These are phyloP conservation scores for Moesziomyces globuligerus DNA, from an alignment of 1,284 basidiomycete genomes.

Conservation along the genomic window DNA sequence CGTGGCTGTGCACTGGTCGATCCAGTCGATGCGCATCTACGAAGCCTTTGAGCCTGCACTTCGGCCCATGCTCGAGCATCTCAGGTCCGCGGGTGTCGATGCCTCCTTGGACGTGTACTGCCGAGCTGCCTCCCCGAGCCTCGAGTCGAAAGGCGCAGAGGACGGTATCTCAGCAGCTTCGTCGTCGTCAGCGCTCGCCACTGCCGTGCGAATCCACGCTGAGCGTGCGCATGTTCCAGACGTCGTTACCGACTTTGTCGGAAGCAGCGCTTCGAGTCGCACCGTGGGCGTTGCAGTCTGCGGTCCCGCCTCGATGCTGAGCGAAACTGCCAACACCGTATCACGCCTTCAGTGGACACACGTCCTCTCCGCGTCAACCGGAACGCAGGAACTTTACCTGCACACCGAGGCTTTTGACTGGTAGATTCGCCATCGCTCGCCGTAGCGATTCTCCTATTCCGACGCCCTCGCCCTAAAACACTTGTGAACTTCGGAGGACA, in stretches of 20 bases:
- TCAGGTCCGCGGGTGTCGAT: conserved; percentile 15
- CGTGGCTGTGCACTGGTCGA: conserved; percentile 26
- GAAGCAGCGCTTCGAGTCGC: not conserved
- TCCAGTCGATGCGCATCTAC: conserved; percentile 11
- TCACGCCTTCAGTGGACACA: conserved; percentile 36
- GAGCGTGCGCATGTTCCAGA: conserved; percentile 15
- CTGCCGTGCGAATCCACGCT: conserved; percentile 8
- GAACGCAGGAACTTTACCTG: conserved; percentile 32
- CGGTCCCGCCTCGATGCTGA: conserved; percentile 41
- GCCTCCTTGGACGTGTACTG: conserved; percentile 34
- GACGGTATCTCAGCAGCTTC: not conserved
- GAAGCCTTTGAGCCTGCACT: conserved; percentile 24
- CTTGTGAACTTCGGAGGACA: not conserved
- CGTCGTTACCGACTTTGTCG: conserved; percentile 8
- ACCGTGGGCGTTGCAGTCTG: conserved; percentile 40
- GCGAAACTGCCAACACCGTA: conserved; percentile 37
- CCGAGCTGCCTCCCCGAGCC: not conserved
- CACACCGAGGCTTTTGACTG: conserved; percentile 46
- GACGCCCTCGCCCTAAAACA: no score
- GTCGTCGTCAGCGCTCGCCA: not conserved
- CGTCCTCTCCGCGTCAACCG: conserved; percentile 6
- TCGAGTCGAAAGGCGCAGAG: not conserved
- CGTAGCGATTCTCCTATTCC: no score
- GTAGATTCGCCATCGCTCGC: not conserved
- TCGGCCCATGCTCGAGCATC: conserved; percentile 21